Base-by-base conservation (phyloP, 2,329 filamentous ascomycete genomes). In the Malbranchea zuffiana region DNA sequence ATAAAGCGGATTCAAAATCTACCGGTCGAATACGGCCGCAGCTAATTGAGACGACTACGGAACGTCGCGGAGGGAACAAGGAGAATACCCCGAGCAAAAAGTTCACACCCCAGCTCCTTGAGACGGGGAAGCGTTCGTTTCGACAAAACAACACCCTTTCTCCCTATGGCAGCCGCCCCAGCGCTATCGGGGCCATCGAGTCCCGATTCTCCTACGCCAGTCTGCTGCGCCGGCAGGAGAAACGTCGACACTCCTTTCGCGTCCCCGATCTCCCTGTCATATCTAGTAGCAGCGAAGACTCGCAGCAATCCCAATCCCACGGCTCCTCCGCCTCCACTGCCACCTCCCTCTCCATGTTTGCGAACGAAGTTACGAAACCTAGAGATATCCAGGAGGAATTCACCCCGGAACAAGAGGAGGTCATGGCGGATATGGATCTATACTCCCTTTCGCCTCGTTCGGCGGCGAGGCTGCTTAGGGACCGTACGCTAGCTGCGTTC, bases 101-200 rank as follows among this genome's bases (percentile, higher is more conserved):
- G 42, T 93, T 92, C 56, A 72, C 78, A 19, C 85, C 85, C 8
- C 80, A 88, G 50, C 66, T 93, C 38, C 78, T 93, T 44, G 84
- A 88, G 58, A 87, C 82, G 2, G 80, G 80, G 3, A 75, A 77
- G 49, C 71, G 85, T 36, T 76, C 77, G 21, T 75, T 80, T 44
- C 76, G 76, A 50, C 72, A 72, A 11, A 76, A 76, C 13, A 79
- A 85, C 48, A 58, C 68, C 1, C 69, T 68, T 4, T 75, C 77
- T 13, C 73, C 7, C 77, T 19, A 74, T n/a, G 77, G 15, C 68
- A 67, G 37, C 75, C 72, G 7, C 71, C 72, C 40, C 77, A 82
- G 60, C 82, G 32, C 11, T 25, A 24, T n/a, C 32, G 32, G 13
- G 4, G 37, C 41, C 12, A 85, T 50, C 6, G 63, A 67, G 39